A percentile compares a stretch with the other conserved stretches of the same genome.
Conservation (phyloP, 2,329 filamentous ascomycete species). For the Drechslerella dactyloides region DNA sequence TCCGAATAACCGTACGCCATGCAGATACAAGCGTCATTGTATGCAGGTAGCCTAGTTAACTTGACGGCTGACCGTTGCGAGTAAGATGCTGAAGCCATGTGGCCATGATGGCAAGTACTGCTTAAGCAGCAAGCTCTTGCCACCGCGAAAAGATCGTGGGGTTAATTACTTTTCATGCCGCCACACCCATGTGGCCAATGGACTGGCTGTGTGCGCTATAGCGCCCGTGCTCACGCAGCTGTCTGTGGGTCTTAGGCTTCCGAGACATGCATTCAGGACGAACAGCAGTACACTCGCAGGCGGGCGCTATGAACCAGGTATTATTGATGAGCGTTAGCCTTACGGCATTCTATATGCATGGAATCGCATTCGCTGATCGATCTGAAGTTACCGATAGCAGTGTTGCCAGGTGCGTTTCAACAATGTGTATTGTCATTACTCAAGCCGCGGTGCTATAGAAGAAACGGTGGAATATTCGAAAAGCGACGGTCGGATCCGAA, state of each 20-base stretch:
- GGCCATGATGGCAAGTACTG: too few species aligned
- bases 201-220: neutral
- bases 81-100: neutral
- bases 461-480: too few species aligned
- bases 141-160: neutral
- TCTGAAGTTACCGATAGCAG: neutral
- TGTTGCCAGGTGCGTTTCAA: too few species aligned
- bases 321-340: too few species aligned
- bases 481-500: too few species aligned
- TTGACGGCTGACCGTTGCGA: neutral
- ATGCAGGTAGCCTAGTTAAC: neutral
- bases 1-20: neutral
- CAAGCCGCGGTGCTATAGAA: too few species aligned
- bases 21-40: neutral
- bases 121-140: too few species aligned
- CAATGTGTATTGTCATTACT: too few species aligned
- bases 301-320: neutral
- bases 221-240: slow-evolving; percentile 4
- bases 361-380: slow-evolving; percentile 6
- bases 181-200: neutral
- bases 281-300: neutral
- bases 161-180: too few species aligned
- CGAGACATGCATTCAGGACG: slow-evolving; percentile 30
- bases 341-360: neutral
- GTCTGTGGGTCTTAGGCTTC: slow-evolving; percentile 35